Base-by-base conservation (phyloP, 2,329 filamentous ascomycete genomes). In the Hawksworthiomyces lignivorus region DNA sequence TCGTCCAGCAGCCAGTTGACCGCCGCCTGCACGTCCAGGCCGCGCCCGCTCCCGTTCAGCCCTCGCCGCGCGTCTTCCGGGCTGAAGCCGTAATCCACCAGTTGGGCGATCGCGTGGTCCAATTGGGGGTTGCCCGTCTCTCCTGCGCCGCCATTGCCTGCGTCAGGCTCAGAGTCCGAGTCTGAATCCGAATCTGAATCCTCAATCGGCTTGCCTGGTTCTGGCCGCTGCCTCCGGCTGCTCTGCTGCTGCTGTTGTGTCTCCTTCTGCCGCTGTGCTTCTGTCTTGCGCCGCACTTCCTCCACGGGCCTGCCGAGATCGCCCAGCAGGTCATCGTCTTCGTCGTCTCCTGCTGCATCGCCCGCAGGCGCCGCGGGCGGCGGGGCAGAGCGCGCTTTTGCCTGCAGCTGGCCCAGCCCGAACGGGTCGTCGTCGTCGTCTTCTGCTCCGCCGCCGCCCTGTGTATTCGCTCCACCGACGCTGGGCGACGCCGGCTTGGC, bases 31-130 rank as follows among this genome's bases (percentile, higher is more conserved):
- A 95, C 78, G 56, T 96, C 84, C 1, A 80, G 64, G 3, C 87
- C 86, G 4, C 80, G 81, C 4, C 87, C 83, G 24, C 85, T 95
- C 54, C 87, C 83, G 10, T 80, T 79, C 30, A 98, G 64, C 5
- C 88, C 92, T 48, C 82, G 72, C 41, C 76, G 75, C n/a, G 92
- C 84, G 54, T 88, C 87, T 45, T 94, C 86, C 0, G 80, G 74
- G 0, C 87, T 80, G 53, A 98, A 98, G 1, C 92, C 92, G 77
- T 97, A 97, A 51, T 96, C 90, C 4, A 96, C 80, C 20, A 98
- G 67, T 58, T 97, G 87, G 9, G 86, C 87, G 20, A 97, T 77
- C 9, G 88, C 86, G 51, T 76, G 78, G 55, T 95, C 87, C 44
- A 83, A 80, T 1, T 77, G 78, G 52, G 87, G 82, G 27, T 76